A percentile compares a stretch with the other conserved stretches of the same genome.
These are phyloP conservation scores for Amanita fuliginea DNA, from an alignment of 768 basidiomycete genomes.

Conservation along the genomic window DNA sequence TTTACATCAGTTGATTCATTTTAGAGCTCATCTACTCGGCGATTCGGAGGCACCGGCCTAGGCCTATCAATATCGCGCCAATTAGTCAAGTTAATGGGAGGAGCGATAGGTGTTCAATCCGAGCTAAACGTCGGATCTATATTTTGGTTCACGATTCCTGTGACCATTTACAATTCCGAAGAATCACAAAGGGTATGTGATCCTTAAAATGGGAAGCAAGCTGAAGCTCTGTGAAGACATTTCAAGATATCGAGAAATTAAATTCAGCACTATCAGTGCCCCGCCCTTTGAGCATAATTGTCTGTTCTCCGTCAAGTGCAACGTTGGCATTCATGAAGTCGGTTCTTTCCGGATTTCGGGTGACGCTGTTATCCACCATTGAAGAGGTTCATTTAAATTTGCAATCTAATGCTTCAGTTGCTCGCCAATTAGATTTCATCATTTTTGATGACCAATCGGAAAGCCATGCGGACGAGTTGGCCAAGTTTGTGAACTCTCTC, in stretches of 20 bases:
- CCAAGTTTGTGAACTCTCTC: slow-evolving; percentile 33
- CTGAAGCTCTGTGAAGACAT: slow-evolving; percentile 22
- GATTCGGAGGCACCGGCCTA: slow-evolving; percentile 70
- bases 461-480: slow-evolving; percentile 43
- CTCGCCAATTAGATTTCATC: slow-evolving; percentile 45
- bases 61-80: slow-evolving; percentile 68
- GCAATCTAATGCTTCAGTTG: slow-evolving; percentile 16
- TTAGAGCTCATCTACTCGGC: slow-evolving; percentile 60
- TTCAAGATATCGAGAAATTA: slow-evolving; percentile 34
- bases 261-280: slow-evolving; percentile 36
- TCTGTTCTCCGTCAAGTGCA: slow-evolving; percentile 48
- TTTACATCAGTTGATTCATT: not conserved
- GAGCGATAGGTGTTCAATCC: slow-evolving; percentile 60
- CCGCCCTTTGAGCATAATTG: slow-evolving; percentile 35
- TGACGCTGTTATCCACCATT: slow-evolving; percentile 31
- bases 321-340: slow-evolving; percentile 45
- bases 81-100: slow-evolving; percentile 67
- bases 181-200: slow-evolving; percentile 44
- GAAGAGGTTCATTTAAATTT: slow-evolving; percentile 36
- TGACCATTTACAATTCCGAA: slow-evolving; percentile 41
- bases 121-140: slow-evolving; percentile 51
- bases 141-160: slow-evolving; percentile 70
- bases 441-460: slow-evolving; percentile 62
- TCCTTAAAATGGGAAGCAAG: not conserved
- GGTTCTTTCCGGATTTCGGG: slow-evolving; percentile 44